Conservation (phyloP, 2,329 filamentous ascomycete genomes). For the Exophiala phaeomuriformis region DNA sequence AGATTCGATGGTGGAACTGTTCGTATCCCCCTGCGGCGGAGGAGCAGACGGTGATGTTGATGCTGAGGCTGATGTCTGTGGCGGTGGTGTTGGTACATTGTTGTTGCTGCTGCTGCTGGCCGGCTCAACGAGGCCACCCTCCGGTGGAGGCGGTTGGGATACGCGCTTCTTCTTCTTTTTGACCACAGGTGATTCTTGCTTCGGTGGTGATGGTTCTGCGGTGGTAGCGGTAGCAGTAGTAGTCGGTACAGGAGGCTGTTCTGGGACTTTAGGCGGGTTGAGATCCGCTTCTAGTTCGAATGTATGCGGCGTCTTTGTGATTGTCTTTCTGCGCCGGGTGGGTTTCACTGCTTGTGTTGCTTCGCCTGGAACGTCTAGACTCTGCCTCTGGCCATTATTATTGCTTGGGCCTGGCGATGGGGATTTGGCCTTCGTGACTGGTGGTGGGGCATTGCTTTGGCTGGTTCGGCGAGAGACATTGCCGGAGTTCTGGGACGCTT, state of each 20-base stretch:
- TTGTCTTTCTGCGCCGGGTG: constrained; percentile 19
- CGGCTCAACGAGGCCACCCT: background rate
- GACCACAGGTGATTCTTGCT: constrained; percentile 6
- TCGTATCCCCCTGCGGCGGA: too few species aligned
- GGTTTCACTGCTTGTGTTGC: constrained; percentile 7
- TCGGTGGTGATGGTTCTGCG: background rate
- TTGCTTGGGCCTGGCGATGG: background rate
- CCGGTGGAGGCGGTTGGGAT: constrained; percentile 8
- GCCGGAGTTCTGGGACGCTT: constrained; percentile 12
- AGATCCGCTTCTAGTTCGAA: constrained; percentile 21
- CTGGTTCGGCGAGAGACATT: constrained; percentile 8
- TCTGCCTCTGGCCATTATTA: background rate
- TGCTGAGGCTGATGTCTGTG: constrained; percentile 1
- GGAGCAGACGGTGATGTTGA: background rate
- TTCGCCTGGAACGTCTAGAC: constrained; percentile 8
- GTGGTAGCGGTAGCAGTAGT: too few species aligned
- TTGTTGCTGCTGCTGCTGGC: constrained; percentile 2
- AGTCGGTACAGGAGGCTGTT: constrained; percentile 6
- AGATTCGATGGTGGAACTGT: too few species aligned
- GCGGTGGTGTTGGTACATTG: background rate
- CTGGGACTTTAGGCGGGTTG: constrained; percentile 11
- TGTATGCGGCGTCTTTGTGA: constrained; percentile 21
- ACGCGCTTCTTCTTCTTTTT: constrained; percentile 22
- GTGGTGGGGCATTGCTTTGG: constrained; percentile 4
- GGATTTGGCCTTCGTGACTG: constrained; percentile 4